phyloP scores from a whole-genome alignment of 2,329 filamentous ascomycete genomes.

The Clonostachys sp. region DNA sequence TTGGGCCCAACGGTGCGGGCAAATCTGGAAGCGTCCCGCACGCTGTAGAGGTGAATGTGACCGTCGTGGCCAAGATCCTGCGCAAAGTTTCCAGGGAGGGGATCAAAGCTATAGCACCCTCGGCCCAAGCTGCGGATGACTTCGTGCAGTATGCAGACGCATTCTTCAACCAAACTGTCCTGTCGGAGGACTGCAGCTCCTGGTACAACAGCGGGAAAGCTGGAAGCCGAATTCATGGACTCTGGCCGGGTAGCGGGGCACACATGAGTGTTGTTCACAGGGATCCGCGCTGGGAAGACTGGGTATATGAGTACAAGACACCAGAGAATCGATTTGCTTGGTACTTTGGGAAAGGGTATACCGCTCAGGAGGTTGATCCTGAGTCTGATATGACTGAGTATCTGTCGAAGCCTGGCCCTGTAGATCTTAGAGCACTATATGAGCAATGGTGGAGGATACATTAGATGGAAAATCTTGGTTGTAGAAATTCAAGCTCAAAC shows the following conservation, averaged over 20 bases:
- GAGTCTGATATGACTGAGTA: conserved; percentile 60
- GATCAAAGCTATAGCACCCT: conserved; percentile 39
- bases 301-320: conserved; percentile 39
- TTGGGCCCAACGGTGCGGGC: conserved; percentile 49
- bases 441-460: conserved; percentile 63
- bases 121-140: background rate
- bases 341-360: conserved; percentile 66
- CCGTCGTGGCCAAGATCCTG: conserved; percentile 48
- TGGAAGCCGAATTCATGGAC: conserved; percentile 38
- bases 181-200: conserved; percentile 38
- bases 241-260: conserved; percentile 57
- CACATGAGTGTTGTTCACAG: conserved; percentile 54
- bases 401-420: conserved; percentile 47
- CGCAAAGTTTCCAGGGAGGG: conserved; percentile 64
- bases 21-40: conserved; percentile 15
- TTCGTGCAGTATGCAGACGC: conserved; percentile 33
- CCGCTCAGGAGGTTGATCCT: conserved; percentile 49
- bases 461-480: background rate
- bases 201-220: conserved; percentile 44
- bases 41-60: conserved; percentile 36
- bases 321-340: conserved; percentile 51
- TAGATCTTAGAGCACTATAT: conserved; percentile 58
- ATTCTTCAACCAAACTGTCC: conserved; percentile 39
- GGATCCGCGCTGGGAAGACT: conserved; percentile 53
- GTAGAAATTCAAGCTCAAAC: too few species aligned